These are phyloP conservation scores for Panicum virgatum DNA, from an alignment of 202 grass and related monocot species.

Conservation along the genomic window DNA sequence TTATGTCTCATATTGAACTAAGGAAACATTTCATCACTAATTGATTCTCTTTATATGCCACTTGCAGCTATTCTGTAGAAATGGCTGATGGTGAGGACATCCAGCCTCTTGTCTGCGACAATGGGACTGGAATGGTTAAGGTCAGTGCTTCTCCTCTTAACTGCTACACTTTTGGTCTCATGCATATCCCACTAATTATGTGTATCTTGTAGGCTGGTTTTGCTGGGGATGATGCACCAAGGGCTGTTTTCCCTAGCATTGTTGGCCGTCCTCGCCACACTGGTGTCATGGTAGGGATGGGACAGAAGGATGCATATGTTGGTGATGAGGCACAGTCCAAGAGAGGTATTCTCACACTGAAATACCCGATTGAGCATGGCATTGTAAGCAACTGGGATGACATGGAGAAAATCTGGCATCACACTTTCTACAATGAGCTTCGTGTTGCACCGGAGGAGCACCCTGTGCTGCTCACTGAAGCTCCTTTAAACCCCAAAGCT, in stretches of 20 bases:
- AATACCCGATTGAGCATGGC: conserved; percentile 82
- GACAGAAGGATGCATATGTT: conserved; percentile 85
- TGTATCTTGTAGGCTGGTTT: conserved; percentile 65
- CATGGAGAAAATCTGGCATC: conserved; percentile 97
- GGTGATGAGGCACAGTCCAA: conserved; percentile 87
- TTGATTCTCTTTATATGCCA: conserved; percentile 3
- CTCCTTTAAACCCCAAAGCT: conserved; percentile 78
- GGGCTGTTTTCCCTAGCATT: conserved; percentile 84
- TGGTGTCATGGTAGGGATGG: conserved; percentile 91
- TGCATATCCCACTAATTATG: neutral
- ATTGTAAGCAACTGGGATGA: conserved; percentile 91
- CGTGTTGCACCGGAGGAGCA: conserved; percentile 85
- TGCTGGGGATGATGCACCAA: conserved; percentile 80
- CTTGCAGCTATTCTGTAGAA: conserved; percentile 41
- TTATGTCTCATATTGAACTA: neutral
- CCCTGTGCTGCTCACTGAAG: conserved; percentile 81
- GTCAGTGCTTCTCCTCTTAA: conserved; percentile 21
- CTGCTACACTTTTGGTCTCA: neutral
- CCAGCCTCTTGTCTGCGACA: conserved; percentile 83
- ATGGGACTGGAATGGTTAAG: conserved; percentile 91
- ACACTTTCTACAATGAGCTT: conserved; percentile 89
- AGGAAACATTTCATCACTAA: neutral
- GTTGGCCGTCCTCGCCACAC: conserved; percentile 80
- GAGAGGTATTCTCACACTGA: conserved; percentile 86
- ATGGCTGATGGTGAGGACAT: conserved; percentile 85